Evolutionary conservation across 139 green algal species (phyloP).

Genomic region (Haematococcus sp.): DNA sequence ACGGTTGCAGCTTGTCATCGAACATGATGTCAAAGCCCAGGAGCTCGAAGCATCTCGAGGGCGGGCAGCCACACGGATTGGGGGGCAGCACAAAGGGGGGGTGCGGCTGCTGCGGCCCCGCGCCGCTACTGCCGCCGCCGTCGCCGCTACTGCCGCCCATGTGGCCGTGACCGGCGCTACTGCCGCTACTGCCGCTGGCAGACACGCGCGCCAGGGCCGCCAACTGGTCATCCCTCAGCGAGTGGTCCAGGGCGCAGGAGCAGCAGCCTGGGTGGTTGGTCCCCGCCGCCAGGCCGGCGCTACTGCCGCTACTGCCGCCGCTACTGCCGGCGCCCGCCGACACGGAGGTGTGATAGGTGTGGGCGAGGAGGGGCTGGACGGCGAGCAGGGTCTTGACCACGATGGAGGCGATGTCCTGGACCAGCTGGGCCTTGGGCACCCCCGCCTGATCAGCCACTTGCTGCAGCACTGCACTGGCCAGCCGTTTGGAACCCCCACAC

Average conservation of each 20-base stretch:
- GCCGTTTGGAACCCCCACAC: slow-evolving; percentile 13
- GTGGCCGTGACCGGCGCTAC: neutral
- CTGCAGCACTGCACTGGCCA: slow-evolving; percentile 21
- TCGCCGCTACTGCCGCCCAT: neutral
- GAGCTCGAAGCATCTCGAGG: slow-evolving; percentile 72
- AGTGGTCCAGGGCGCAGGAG: no score
- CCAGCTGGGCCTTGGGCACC: slow-evolving; percentile 7
- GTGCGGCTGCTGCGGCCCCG: neutral
- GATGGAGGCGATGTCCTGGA: slow-evolving; percentile 26
- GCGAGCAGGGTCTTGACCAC: slow-evolving; percentile 31
- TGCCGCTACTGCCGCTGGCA: neutral
- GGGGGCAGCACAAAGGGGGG: neutral
- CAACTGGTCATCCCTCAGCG: neutral
- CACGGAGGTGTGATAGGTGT: slow-evolving; percentile 44
- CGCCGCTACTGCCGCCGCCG: neutral
- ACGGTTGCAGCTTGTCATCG: slow-evolving; percentile 57
- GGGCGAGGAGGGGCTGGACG: slow-evolving; percentile 40
- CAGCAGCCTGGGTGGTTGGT: no score
- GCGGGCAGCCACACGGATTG: slow-evolving; percentile 16
- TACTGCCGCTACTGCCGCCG: neutral
- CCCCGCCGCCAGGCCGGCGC: no score
- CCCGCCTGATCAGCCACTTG: slow-evolving; percentile 10
- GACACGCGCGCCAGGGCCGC: neutral
- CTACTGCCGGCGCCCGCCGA: neutral
- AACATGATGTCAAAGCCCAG: slow-evolving; percentile 69